A percentile compares a stretch with the other conserved stretches of the same genome.
Evolutionary conservation across 2,329 filamentous ascomycete species (phyloP).

Genomic region (Trichophyton benhamiae): DNA sequence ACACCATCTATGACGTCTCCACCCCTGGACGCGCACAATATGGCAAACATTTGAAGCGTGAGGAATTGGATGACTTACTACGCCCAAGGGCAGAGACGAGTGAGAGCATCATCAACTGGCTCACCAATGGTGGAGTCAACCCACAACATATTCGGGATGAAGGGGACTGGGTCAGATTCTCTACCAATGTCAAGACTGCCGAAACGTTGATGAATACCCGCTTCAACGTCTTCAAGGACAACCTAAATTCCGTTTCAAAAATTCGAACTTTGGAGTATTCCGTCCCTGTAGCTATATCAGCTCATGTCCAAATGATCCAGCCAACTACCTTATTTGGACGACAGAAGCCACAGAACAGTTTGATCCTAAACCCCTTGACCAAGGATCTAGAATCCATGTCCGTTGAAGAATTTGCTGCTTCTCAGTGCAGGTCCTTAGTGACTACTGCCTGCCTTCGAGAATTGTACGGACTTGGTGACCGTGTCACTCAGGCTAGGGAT

Average conservation of each 20-base stretch:
- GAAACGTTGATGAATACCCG: constrained; percentile 9
- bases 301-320: constrained; percentile 50
- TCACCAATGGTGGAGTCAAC: constrained; percentile 40
- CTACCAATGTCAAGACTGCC: constrained; percentile 6
- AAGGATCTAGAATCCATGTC: constrained; percentile 28
- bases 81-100: constrained; percentile 41
- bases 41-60: constrained; percentile 50
- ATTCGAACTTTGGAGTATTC: constrained; percentile 50
- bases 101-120: constrained; percentile 43
- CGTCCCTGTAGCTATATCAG: constrained; percentile 43
- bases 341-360: constrained; percentile 4
- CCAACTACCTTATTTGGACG: constrained; percentile 51
- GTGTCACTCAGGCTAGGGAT: constrained; percentile 23
- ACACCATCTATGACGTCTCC: constrained; percentile 48
- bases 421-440: constrained; percentile 13
- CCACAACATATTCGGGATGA: constrained; percentile 37
- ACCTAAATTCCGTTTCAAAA: constrained; percentile 20
- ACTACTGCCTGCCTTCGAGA: constrained; percentile 39
- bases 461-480: constrained; percentile 39
- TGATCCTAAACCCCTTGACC: constrained; percentile 27
- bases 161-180: constrained; percentile 50
- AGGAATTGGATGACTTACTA: constrained; percentile 45
- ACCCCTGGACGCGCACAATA: constrained; percentile 48
- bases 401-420: constrained; percentile 7
- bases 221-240: constrained; percentile 8